Conservation (phyloP, 768 basidiomycete species). For the Boletus rubescentipes region DNA sequence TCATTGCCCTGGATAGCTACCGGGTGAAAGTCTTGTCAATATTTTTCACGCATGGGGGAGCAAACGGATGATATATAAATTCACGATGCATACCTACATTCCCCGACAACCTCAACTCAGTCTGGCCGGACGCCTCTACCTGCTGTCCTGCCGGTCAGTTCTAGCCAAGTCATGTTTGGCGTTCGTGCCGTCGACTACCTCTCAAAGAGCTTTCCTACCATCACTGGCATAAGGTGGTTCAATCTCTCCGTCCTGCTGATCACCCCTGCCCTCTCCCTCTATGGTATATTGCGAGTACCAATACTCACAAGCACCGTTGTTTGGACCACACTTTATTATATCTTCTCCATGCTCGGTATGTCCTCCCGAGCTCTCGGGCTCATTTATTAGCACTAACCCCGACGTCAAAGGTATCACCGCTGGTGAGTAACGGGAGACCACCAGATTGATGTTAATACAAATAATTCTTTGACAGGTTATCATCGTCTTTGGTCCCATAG, state of each 20-base stretch:
- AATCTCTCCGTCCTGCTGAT: slow-evolving; percentile 67
- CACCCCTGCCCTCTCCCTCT: slow-evolving; percentile 69
- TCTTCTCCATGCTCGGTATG: slow-evolving; percentile 84
- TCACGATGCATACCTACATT: slow-evolving; percentile 12
- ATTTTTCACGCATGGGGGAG: slow-evolving; percentile 15
- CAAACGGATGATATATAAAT: slow-evolving; percentile 29
- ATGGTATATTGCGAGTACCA: slow-evolving; percentile 57
- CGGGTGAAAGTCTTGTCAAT: slow-evolving; percentile 18
- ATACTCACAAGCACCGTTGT: slow-evolving; percentile 50
- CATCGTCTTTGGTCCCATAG: slow-evolving; percentile 87
- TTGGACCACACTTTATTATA: slow-evolving; percentile 71
- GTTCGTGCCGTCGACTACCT: slow-evolving; percentile 12
- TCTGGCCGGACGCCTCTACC: background rate
- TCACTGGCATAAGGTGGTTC: slow-evolving; percentile 70
- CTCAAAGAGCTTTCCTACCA: slow-evolving; percentile 41
- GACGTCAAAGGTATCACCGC: slow-evolving; percentile 48
- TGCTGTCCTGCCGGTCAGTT: slow-evolving; percentile 3
- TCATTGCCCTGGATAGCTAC: slow-evolving; percentile 1
- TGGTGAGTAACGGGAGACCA: slow-evolving; percentile 28
- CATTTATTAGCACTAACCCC: slow-evolving; percentile 15
- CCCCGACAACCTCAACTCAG: slow-evolving; percentile 13
- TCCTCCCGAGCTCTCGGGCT: background rate
- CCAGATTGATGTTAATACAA: background rate
- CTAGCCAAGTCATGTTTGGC: slow-evolving; percentile 11
- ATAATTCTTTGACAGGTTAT: slow-evolving; percentile 48